These are phyloP conservation scores for Trypanosoma boissoni DNA, from an alignment of 208 protist species.

Conservation along the genomic window DNA sequence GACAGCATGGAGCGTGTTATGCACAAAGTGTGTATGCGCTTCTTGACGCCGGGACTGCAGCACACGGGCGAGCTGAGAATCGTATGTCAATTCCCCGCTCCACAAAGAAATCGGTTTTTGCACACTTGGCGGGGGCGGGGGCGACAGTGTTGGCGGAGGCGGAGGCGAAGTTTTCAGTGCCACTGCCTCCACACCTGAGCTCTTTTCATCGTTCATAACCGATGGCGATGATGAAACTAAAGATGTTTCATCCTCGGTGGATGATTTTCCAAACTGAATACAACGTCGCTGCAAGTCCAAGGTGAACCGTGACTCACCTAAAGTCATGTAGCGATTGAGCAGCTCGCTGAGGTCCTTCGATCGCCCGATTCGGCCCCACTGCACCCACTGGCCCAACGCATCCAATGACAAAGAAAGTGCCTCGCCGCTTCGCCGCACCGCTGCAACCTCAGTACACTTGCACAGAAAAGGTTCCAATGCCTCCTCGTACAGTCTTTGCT, in stretches of 20 bases:
- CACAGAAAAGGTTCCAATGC: constrained; percentile 26
- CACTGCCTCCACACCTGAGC: too few relatives aligned
- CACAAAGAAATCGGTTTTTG: too few relatives aligned
- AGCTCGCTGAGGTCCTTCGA: constrained; percentile 5
- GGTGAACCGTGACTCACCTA: neutral
- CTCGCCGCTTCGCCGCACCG: neutral
- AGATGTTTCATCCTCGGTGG: neutral
- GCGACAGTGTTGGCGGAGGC: neutral
- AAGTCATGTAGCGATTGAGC: neutral
- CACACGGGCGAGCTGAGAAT: constrained; percentile 18
- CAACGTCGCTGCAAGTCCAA: neutral
- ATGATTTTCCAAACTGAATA: constrained; percentile 6
- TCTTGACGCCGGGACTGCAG: constrained; percentile 10
- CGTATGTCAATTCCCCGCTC: constrained; percentile 19
- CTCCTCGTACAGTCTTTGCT: constrained; percentile 7
- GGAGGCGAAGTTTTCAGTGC: too few relatives aligned
- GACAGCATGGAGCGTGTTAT: constrained; percentile 25
- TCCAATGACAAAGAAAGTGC: constrained; percentile 1
- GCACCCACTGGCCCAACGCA: constrained; percentile 24
- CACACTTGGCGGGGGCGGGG: neutral
- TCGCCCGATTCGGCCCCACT: constrained; percentile 11
- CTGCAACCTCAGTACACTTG: constrained; percentile 2
- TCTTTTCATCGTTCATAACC: too few relatives aligned
- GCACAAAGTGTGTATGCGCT: constrained; percentile 20
- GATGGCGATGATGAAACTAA: neutral